Evolutionary conservation across 257 asterid species (phyloP), one percentile per base, ranked within the genome.

Genomic region (Nicotiana obtusifolia): DNA sequence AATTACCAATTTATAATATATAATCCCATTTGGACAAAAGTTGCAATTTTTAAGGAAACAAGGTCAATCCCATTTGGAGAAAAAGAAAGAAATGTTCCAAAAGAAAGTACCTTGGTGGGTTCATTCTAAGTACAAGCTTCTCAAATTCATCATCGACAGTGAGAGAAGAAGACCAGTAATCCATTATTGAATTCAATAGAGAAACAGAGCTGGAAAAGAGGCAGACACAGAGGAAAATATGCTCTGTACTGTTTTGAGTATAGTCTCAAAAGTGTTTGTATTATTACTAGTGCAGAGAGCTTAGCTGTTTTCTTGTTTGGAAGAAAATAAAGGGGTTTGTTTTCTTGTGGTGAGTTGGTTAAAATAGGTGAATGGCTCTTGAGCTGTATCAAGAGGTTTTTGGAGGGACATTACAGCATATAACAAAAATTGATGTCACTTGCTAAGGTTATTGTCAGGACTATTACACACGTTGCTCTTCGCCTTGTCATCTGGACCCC

Each of bases 81-180:
- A 7, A 64, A 81, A 16, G 20, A 64, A 20, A 67, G 13, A 65
- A 62, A 30, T 30, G 4, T 37, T 1, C 2, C 49, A 30, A 30
- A 30, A 30, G 5, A 30, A 9, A 53, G 52, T 82, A 92, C 98
- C 92, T 91, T 44, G 98, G 98, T 10, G 98, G 98, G 84, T 93
- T 90, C 89, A 93, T 87, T 84, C 98, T 86, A 41, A 85, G 85
- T 26, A 88, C 93, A 37, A 93, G 98, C 88, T 92, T 93, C 91
- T 90, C 87, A 81, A 90, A 92, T 88, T 92, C 98, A 82, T 92
- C 94, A 82, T 90, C 91, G 60, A 87, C 91, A 76, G 89, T 82
- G 78, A 86, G 76, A 35, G 97, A 89, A 20, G 97, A 83, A 52
- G 90, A 82, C 89, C 91, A 93, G 83, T 81, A 86, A 81, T 89